Base-by-base conservation (phyloP, 805 yeast genomes). In the Candida quercuum region DNA sequence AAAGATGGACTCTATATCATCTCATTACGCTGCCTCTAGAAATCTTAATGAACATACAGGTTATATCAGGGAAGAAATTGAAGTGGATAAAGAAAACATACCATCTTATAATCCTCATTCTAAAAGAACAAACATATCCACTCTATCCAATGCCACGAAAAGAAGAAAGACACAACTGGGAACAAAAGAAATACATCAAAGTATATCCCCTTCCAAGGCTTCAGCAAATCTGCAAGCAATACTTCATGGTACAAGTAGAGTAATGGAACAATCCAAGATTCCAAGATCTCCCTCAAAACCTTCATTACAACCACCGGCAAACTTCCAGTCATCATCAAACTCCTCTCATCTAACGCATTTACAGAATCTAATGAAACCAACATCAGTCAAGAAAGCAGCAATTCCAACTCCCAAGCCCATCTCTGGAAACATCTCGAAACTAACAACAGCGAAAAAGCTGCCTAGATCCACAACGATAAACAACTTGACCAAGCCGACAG, bases 1-100 rank as follows among this genome's bases (percentile, higher is more conserved):
- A 13, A 47, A 45, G 35, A 51, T 61, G 61, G 63, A 61, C 14
- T 57, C 65, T 2, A 49, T 63, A 11, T 56, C 57, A 2, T 33
- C 48, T 0, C 65, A 62, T 42, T 61, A 60, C 33, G 54, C 63
- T 7, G 52, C 54, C 1, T 26, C 38, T n/a, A 43, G 53, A 37
- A 29, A 36, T 9, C 29, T 33, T 2, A 24, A 37, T 14, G 42
- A 16, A 30, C 35, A 29, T n/a, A 19, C 10, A 25, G 32, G 6
- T 14, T 13, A 33, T 12, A 28, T 32, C 21, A 37, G 45, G 28
- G 40, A 43, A 14, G 50, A 44, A 15, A 28, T 42, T 3, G 57
- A 49, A 26, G 24, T 40, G 26, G 51, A 49, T 30, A 48, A 52
- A 35, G 57, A 54, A 32, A 54, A 49, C 23, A 26, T 42, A 1